These are phyloP conservation scores for Pseudogymnoascus sp. DNA, from an alignment of 2,329 filamentous ascomycete genomes.

Conservation along the genomic window DNA sequence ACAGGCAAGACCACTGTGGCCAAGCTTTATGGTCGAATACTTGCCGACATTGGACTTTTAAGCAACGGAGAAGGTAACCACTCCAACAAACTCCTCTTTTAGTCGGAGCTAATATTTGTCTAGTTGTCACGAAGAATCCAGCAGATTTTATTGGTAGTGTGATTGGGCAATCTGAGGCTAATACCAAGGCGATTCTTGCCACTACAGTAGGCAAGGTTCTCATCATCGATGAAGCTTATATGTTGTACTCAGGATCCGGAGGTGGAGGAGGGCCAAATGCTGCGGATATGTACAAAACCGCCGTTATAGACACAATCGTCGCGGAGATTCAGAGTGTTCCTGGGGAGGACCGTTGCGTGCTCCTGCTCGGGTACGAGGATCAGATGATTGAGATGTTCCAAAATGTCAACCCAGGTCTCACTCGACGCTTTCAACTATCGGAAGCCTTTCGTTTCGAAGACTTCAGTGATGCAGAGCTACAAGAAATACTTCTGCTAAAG, in stretches of 20 bases:
- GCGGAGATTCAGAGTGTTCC: constrained; percentile 62
- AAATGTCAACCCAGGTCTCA: constrained; percentile 63
- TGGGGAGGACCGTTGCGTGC: constrained; percentile 63
- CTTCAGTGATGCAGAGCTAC: constrained; percentile 50
- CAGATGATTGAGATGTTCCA: constrained; percentile 65
- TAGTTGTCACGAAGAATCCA: constrained; percentile 63
- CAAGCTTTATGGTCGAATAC: constrained; percentile 60
- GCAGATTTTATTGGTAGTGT: constrained; percentile 60
- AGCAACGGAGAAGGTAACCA: constrained; percentile 56
- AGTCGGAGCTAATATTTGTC: not conserved
- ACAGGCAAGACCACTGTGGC: constrained; percentile 72
- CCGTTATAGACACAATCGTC: constrained; percentile 66
- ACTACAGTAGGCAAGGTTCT: constrained; percentile 63
- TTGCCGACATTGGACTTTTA: constrained; percentile 58
- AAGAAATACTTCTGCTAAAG: constrained; percentile 53
- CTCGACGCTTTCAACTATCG: constrained; percentile 54
- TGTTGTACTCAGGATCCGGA: constrained; percentile 40
- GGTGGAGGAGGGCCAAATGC: constrained; percentile 24
- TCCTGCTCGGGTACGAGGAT: constrained; percentile 62
- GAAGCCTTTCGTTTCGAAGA: constrained; percentile 62
- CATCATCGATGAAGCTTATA: constrained; percentile 74
- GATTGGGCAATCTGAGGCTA: constrained; percentile 59
- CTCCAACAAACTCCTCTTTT: not conserved
- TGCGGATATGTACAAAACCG: constrained; percentile 47
- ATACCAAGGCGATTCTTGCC: constrained; percentile 63